Evolutionary conservation across 1,284 basidiomycete genomes (phyloP), one percentile per base, ranked within the genome.

Genomic region (Cystobasidiaceae sp.): DNA sequence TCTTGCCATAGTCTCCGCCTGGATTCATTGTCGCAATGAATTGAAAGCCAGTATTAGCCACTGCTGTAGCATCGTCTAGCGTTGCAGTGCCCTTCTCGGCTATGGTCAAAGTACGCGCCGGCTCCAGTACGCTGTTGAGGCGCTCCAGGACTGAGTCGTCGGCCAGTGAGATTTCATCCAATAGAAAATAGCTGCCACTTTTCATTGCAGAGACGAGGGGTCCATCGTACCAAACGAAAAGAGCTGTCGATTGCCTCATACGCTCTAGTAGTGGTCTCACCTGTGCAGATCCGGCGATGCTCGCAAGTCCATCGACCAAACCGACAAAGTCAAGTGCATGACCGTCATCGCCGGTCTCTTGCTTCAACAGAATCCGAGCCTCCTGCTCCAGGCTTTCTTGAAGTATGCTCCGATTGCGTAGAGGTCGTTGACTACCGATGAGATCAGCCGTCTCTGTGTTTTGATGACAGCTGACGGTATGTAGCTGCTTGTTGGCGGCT

Each of bases 391-490:
- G 72, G 11, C 71, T 69, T 49, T 75, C 72, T 50, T 79, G 78
- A n/a, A 79, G 73, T 11, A 78, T 77, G 3, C 78, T 75, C 37
- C 89, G 85, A 77, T 93, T 93, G 25, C 96, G 86, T n/a, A 94
- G 80, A 2, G 96, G 96, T 37, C 96, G 84, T 72, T 97, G 84
- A 33, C 92, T 90, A 39, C 96, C 96, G 52, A 98, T 89, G 41
- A 99, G 80, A 77, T 99, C 96, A 7, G 94, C 91, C 0, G 94
- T 96, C 78, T 99, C 96, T n/a, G 94, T 98, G 75, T 97, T 98
- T 77, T 97, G 93, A 77, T 99, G 96, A 74, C 94, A 98, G 74
- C 91, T 97, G 72, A 99, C 84, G 6, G 85, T 82, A 70, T 88
- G 81, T 17, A 99, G 80, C 41, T 78, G 79, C 71, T 85, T 85